Evolutionary conservation across 352 stramenopile species (phyloP).

Genomic region (Plasmopara muralis): DNA sequence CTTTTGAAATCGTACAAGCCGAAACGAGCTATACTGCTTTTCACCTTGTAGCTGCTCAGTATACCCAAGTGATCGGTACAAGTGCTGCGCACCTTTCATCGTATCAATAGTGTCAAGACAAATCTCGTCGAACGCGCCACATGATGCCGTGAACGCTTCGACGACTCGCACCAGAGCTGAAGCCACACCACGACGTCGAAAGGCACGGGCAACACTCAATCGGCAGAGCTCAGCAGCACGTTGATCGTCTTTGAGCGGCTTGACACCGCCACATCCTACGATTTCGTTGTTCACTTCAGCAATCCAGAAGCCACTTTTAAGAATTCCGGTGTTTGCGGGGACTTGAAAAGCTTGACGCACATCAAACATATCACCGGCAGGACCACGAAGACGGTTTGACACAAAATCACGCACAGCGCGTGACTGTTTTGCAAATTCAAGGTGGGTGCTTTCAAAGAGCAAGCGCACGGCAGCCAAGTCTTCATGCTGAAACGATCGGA

Average conservation of each 20-base stretch:
- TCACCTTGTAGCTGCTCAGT: slow-evolving; percentile 26
- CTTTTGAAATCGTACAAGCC: slow-evolving; percentile 51
- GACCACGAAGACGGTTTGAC: slow-evolving; percentile 37
- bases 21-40: slow-evolving; percentile 38
- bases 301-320: slow-evolving; percentile 53
- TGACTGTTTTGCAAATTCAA: slow-evolving; percentile 40
- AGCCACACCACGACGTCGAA: slow-evolving; percentile 42
- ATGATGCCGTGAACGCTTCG: slow-evolving; percentile 30
- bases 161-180: slow-evolving; percentile 36
- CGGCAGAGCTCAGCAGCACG: slow-evolving; percentile 47
- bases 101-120: slow-evolving; percentile 55
- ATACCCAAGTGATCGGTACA: slow-evolving; percentile 47
- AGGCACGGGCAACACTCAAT: slow-evolving; percentile 37
- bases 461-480: slow-evolving; percentile 40
- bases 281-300: slow-evolving; percentile 31
- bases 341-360: slow-evolving; percentile 36
- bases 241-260: slow-evolving; percentile 19
- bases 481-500: slow-evolving; percentile 45
- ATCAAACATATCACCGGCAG: slow-evolving; percentile 47
- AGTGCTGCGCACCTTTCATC: slow-evolving; percentile 46
- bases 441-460: slow-evolving; percentile 56
- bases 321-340: slow-evolving; percentile 1
- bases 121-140: slow-evolving; percentile 28
- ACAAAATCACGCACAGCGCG: slow-evolving; percentile 70
- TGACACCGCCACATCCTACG: slow-evolving; percentile 57